Evolutionary conservation across 352 stramenopile genomes (phyloP).

Genomic region (Globisporangium orthogonon): DNA sequence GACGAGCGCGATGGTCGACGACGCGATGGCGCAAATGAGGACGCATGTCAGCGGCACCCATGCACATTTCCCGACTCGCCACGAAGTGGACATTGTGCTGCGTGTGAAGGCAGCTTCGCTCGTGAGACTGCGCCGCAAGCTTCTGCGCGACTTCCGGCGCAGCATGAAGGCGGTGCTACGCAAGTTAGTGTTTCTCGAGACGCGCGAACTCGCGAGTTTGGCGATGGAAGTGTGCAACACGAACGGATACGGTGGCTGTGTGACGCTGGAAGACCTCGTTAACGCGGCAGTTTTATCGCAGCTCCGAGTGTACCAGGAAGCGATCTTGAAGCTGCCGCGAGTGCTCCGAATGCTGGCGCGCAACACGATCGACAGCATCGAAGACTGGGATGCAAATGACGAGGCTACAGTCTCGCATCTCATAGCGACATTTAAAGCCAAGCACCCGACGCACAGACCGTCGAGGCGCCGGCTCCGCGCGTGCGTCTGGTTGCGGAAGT

Average conservation of each 20-base stretch:
- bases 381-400: not conserved
- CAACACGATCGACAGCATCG: slow-evolving; percentile 1
- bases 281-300: slow-evolving; percentile 28
- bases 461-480: slow-evolving; percentile 19
- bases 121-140: slow-evolving; percentile 26
- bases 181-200: slow-evolving; percentile 31
- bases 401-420: not conserved
- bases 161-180: slow-evolving; percentile 31
- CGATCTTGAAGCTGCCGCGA: not conserved
- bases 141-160: slow-evolving; percentile 40
- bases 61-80: slow-evolving; percentile 32
- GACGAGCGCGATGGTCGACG: slow-evolving; percentile 11
- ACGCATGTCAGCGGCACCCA: slow-evolving; percentile 37
- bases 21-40: slow-evolving; percentile 35
- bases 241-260: slow-evolving; percentile 27
- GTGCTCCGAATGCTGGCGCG: not conserved
- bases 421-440: not conserved
- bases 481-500: slow-evolving; percentile 40
- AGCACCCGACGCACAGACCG: not conserved
- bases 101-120: slow-evolving; percentile 25
- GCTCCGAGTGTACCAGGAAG: slow-evolving; percentile 1
- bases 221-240: slow-evolving; percentile 31
- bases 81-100: slow-evolving; percentile 33
- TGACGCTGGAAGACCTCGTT: slow-evolving; percentile 26
- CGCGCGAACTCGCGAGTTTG: slow-evolving; percentile 35